Conservation (phyloP, 306 rosid genomes). For the Senna tora region DNA sequence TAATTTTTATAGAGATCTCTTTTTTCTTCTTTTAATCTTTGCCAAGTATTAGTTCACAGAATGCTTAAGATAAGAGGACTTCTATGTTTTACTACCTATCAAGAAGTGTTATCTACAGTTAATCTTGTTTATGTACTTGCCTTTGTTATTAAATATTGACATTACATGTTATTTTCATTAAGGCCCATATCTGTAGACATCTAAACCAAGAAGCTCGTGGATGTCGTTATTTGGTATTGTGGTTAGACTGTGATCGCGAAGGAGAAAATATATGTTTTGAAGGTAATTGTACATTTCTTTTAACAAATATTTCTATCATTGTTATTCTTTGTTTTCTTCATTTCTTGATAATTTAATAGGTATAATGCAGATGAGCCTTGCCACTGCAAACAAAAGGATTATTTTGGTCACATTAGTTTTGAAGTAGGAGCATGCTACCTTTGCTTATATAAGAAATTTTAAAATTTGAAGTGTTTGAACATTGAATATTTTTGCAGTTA, state of each 20-base stretch:
- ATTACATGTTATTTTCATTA: constrained; percentile 38
- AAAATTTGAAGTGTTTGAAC: too few relatives aligned
- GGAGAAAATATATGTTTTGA: constrained; percentile 98
- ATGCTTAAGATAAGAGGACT: constrained; percentile 1
- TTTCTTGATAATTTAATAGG: constrained; percentile 21
- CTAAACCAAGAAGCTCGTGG: constrained; percentile 93
- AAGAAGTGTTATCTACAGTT: constrained; percentile 29
- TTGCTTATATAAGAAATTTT: not conserved
- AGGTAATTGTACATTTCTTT: constrained; percentile 54
- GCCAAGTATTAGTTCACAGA: constrained; percentile 19
- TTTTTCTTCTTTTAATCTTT: not conserved
- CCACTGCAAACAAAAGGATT: constrained; percentile 18
- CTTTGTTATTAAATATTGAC: constrained; percentile 35
- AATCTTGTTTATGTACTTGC: constrained; percentile 29
- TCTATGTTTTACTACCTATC: constrained; percentile 6
- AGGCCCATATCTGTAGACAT: constrained; percentile 92
- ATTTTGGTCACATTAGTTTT: constrained; percentile 28
- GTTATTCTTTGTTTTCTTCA: constrained; percentile 21
- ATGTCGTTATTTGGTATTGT: constrained; percentile 76
- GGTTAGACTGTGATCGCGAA: constrained; percentile 99
- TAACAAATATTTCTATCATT: constrained; percentile 12
- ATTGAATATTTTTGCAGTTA: constrained; percentile 62
- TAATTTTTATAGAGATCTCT: not conserved
- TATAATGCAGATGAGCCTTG: constrained; percentile 10
- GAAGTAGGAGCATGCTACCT: constrained; percentile 7